phyloP scores from a whole-genome alignment of 2,329 filamentous ascomycete species.

The Drechslerella dactyloides region DNA sequence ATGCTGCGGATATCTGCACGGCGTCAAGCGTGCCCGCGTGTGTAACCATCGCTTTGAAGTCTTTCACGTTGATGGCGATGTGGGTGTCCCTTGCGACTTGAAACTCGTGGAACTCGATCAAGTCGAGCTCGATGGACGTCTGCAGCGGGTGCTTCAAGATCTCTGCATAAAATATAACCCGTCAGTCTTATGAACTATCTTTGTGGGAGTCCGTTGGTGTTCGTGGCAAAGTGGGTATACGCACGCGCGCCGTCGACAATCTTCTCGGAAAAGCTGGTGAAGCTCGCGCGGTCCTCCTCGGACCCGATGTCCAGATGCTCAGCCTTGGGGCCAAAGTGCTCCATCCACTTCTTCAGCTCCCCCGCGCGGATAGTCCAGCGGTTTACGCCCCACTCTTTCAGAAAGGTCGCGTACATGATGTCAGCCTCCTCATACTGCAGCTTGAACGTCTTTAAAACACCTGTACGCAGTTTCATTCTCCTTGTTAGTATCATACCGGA shows the following conservation, averaged over 20 bases:
- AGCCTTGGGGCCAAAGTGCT: constrained; percentile 64
- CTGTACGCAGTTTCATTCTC: constrained; percentile 56
- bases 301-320: constrained; percentile 64
- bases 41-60: constrained; percentile 63
- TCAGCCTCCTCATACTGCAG: constrained; percentile 64
- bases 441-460: constrained; percentile 64
- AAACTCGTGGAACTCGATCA: constrained; percentile 63
- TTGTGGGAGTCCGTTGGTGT: no score
- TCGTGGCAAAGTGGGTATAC: no score
- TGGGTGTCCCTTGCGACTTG: constrained; percentile 62
- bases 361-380: constrained; percentile 62
- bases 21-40: constrained; percentile 63
- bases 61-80: constrained; percentile 64
- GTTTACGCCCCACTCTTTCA: constrained; percentile 58
- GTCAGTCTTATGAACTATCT: no score
- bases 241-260: constrained; percentile 62
- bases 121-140: constrained; percentile 63
- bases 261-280: constrained; percentile 66
- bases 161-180: constrained; percentile 56
- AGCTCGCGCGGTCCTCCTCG: constrained; percentile 61
- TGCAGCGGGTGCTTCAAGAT: constrained; percentile 64
- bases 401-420: constrained; percentile 61
- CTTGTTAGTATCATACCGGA: no score
- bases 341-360: constrained; percentile 63
- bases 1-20: constrained; percentile 61